Conservation (phyloP, 495 filamentous ascomycete species). For the Cudoniella acicularis region DNA sequence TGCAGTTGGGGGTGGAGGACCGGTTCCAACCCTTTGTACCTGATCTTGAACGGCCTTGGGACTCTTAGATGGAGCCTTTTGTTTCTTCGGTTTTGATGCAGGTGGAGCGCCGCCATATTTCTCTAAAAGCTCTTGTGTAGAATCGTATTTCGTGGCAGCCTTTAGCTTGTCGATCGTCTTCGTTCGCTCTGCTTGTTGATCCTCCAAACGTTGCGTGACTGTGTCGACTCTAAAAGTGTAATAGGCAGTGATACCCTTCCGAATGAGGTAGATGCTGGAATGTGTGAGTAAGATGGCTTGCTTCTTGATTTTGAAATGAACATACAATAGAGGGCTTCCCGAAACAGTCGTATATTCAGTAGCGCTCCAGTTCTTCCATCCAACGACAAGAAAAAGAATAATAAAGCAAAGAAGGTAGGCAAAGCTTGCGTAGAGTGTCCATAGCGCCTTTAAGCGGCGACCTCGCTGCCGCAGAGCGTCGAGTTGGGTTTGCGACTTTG, state of each 20-base stretch:
- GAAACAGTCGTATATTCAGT: conserved; percentile 72
- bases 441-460: conserved; percentile 78
- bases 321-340: conserved; percentile 76
- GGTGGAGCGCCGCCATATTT: conserved; percentile 77
- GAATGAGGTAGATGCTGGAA: conserved; percentile 32
- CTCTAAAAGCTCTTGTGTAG: conserved; percentile 86
- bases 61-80: conserved; percentile 6
- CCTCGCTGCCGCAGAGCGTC: conserved; percentile 65
- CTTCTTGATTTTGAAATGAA: not conserved
- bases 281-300: conserved; percentile 5
- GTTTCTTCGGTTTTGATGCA: conserved; percentile 31
- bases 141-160: conserved; percentile 89
- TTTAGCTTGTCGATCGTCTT: conserved; percentile 93
- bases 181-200: conserved; percentile 69
- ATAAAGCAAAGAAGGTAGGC: conserved; percentile 83
- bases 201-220: conserved; percentile 64
- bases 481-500: conserved; percentile 63
- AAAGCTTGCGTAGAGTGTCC: conserved; percentile 85
- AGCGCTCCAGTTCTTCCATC: conserved; percentile 73
- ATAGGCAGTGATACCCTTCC: conserved; percentile 51
- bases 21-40: conserved; percentile 12
- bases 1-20: conserved; percentile 76
- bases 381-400: conserved; percentile 76
- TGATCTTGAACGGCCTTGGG: conserved; percentile 11
- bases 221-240: conserved; percentile 78